A percentile compares a stretch with the other conserved stretches of the same genome.
phyloP scores from a whole-genome alignment of 2,329 filamentous ascomycete genomes.

The Tolypocladium endophyticum region DNA sequence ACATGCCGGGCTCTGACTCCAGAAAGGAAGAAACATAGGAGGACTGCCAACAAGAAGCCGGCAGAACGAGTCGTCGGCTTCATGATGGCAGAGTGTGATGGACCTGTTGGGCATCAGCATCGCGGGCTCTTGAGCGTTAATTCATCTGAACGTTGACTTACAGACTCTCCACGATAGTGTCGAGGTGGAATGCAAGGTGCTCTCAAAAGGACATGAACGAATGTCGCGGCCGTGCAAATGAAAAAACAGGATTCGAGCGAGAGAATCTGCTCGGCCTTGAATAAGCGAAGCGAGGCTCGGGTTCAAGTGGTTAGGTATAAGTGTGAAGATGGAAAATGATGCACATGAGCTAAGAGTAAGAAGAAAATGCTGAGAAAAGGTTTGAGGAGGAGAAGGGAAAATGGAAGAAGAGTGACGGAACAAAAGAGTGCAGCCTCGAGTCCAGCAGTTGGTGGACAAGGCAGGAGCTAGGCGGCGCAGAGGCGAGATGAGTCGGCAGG shows the following conservation, averaged over 20 bases:
- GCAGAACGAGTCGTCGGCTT: slow-evolving; percentile 19
- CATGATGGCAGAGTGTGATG: slow-evolving; percentile 21
- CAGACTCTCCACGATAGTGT: slow-evolving; percentile 1
- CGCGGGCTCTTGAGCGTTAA: neutral
- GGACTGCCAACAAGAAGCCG: slow-evolving; percentile 21
- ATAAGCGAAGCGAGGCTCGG: neutral
- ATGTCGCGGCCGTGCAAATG: neutral
- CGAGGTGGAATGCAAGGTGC: neutral
- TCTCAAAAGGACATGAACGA: neutral
- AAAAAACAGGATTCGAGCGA: neutral
- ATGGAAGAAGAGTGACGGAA: neutral
- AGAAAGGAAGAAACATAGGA: slow-evolving; percentile 8
- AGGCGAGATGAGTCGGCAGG: neutral
- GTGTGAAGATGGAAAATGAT: neutral
- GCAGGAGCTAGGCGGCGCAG: neutral
- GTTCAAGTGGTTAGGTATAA: neutral
- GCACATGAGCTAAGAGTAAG: neutral
- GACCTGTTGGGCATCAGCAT: neutral
- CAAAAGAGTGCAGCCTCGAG: neutral
- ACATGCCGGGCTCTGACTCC: neutral
- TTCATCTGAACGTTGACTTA: neutral
- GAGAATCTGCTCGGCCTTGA: neutral
- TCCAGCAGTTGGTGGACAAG: neutral
- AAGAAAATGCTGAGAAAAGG: neutral
- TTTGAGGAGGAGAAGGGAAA: neutral